Percentiles rank a stretch among this genome's conserved stretches.
These are phyloP conservation scores for Cryptococcus sp. DNA, from an alignment of 1,284 basidiomycete genomes.

Conservation along the genomic window DNA sequence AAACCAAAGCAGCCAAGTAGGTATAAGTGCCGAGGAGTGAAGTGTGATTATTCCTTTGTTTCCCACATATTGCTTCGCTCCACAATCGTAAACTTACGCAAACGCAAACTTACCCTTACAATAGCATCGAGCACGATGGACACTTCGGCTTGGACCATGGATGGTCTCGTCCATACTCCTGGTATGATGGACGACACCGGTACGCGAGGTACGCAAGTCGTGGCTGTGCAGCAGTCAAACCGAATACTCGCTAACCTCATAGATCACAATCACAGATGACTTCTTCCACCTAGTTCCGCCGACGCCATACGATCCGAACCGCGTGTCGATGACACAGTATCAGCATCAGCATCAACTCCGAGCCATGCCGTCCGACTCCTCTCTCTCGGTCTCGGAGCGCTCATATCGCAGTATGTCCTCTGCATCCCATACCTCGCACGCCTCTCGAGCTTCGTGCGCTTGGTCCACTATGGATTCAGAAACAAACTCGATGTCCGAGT, in stretches of 20 bases:
- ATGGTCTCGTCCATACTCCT: slow-evolving; percentile 15
- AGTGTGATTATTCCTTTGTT: too few relatives aligned
- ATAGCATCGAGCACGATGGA: slow-evolving; percentile 6
- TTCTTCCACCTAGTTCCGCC: slow-evolving; percentile 32
- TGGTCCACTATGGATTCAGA: slow-evolving; percentile 18
- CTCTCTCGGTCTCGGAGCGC: slow-evolving; percentile 11
- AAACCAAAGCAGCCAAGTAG: too few relatives aligned
- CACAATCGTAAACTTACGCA: too few relatives aligned
- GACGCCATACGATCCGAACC: slow-evolving; percentile 17
- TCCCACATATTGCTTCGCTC: too few relatives aligned
- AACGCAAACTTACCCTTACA: too few relatives aligned
- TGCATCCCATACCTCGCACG: slow-evolving; percentile 8
- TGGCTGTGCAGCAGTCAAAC: too few relatives aligned
- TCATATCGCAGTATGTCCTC: slow-evolving; percentile 25
- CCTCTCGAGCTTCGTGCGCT: neutral
- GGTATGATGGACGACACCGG: slow-evolving; percentile 4
- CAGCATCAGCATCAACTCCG: neutral
- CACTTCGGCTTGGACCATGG: slow-evolving; percentile 8
- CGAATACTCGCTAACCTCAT: too few relatives aligned
- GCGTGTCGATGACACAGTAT: neutral
- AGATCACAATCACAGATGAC: too few relatives aligned
- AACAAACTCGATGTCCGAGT: slow-evolving; percentile 2
- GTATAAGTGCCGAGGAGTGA: too few relatives aligned
- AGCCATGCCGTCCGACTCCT: slow-evolving; percentile 2
- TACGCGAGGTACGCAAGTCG: neutral